These are phyloP conservation scores for Fusarium luffae DNA, from an alignment of 2,329 filamentous ascomycete species.

Conservation along the genomic window DNA sequence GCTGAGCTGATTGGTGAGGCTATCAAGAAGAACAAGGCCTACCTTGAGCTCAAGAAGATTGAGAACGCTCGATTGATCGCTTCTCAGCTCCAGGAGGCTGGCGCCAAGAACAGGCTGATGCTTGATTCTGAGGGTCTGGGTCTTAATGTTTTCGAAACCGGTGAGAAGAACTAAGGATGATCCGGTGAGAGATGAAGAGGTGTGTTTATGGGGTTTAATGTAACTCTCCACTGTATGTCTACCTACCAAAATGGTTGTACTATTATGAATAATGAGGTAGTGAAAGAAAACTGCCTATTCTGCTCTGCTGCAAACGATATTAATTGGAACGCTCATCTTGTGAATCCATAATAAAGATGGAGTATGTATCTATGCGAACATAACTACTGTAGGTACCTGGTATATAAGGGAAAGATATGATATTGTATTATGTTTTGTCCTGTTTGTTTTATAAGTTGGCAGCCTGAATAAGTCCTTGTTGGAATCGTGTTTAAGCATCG, in stretches of 20 bases:
- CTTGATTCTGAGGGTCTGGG: slow-evolving; percentile 91
- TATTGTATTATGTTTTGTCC: neutral
- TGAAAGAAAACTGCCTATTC: slow-evolving; percentile 40
- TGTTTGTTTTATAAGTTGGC: neutral
- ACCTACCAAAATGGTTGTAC: slow-evolving; percentile 48
- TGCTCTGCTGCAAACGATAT: slow-evolving; percentile 25
- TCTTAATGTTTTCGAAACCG: slow-evolving; percentile 79
- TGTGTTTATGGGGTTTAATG: slow-evolving; percentile 27
- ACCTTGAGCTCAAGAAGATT: slow-evolving; percentile 97
- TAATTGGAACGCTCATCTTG: neutral
- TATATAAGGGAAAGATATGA: neutral
- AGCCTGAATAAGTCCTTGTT: neutral
- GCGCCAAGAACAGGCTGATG: slow-evolving; percentile 92
- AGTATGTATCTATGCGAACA: neutral
- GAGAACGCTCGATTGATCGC: slow-evolving; percentile 95
- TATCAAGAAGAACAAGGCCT: slow-evolving; percentile 99
- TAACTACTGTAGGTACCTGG: neutral
- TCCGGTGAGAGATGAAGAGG: slow-evolving; percentile 10
- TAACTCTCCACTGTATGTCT: slow-evolving; percentile 63
- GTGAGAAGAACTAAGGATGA: slow-evolving; percentile 53
- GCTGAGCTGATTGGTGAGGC: slow-evolving; percentile 98
- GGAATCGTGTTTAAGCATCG: neutral
- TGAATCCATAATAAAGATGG: neutral
- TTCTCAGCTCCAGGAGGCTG: slow-evolving; percentile 84
- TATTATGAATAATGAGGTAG: slow-evolving; percentile 46